These are phyloP conservation scores for Candida xyloterini DNA, from an alignment of 805 yeast species.

Conservation along the genomic window DNA sequence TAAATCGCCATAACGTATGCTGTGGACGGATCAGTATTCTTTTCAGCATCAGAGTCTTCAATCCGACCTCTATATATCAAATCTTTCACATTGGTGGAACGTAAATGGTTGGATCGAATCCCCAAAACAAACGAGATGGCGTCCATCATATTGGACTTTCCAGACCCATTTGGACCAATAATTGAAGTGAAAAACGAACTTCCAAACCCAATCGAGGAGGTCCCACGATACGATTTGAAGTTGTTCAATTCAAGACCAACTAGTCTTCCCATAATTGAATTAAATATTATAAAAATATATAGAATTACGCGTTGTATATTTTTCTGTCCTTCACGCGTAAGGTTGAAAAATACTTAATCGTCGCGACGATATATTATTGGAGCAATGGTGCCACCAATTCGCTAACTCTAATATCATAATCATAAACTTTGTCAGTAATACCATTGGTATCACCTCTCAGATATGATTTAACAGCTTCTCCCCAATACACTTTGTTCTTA, in stretches of 20 bases:
- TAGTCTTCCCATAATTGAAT: conserved; percentile 68
- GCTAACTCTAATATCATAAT: conserved; percentile 19
- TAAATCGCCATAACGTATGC: conserved; percentile 83
- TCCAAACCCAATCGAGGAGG: conserved; percentile 77
- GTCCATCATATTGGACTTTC: conserved; percentile 96
- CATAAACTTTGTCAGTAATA: conserved; percentile 22
- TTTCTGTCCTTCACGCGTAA: conserved; percentile 3
- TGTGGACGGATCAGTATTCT: conserved; percentile 38
- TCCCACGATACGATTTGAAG: conserved; percentile 89
- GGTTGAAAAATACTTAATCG: background rate
- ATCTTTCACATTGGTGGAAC: conserved; percentile 72
- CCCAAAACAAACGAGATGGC: conserved; percentile 93
- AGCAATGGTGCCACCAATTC: conserved; percentile 1
- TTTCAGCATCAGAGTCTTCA: conserved; percentile 25
- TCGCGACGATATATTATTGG: conserved; percentile 1
- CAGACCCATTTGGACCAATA: conserved; percentile 98
- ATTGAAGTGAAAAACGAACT: conserved; percentile 80
- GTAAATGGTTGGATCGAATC: conserved; percentile 65
- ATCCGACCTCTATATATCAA: conserved; percentile 75
- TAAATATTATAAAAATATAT: background rate
- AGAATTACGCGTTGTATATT: conserved; percentile 7
- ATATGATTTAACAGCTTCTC: conserved; percentile 53
- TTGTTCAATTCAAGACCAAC: conserved; percentile 75
- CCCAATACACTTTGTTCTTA: conserved; percentile 67
- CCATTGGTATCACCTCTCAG: conserved; percentile 39